Base-by-base conservation (phyloP, 2,329 filamentous ascomycete species). In the Claviceps paspali region DNA sequence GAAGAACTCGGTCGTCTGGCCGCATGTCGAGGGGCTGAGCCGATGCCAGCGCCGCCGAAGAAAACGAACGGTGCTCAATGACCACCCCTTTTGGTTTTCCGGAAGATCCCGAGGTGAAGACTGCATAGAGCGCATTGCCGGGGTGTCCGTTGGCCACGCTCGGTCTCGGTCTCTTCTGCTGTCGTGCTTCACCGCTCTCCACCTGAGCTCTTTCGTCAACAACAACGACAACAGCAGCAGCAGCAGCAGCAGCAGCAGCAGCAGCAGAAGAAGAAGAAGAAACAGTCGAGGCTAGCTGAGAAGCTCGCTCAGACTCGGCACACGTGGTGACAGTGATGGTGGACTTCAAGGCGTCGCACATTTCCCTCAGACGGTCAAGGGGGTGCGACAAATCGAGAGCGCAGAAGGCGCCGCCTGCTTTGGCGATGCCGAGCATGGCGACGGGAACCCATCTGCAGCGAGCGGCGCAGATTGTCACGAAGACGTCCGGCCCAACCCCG, bases 81-180 rank as follows among this genome's bases (percentile, higher is more conserved):
- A 41, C 19, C 8, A 46, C 35, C 3, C 42, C 64, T 51, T 68
- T 71, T 2, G 67, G 67, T 17, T 51, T 53, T 5, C 67, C 67
- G 0, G 67, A 70, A 17, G 61, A 67, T 12, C 67, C 67, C 5
- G 64, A 68, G 14, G 67, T 71, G 43, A 68, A 70, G 49, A 69
- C 62, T 44, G 67, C 62, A 22, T 49, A 53, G 11, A 42, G 33
- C 12, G 8, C 31, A 17, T 23, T 33, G 27, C 10, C 3, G 5
- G 12, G 14, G 2, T 33, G n/a, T 24, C 8, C 32, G 18, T 17
- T 26, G 22, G 21, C n/a, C n/a, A n/a, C n/a, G n/a, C n/a, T 12
- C 14, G 17, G 32, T 12, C 26, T 33, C 32, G 22, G 32, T 17
- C 21, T 3, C n/a, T 14, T 2, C 2, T 33, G 2, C 32, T 15